A percentile compares a stretch with the other conserved stretches of the same genome.
phyloP scores from a whole-genome alignment of 225 moss, liverwort and hornwort genomes.

The Physcomitrium patens region DNA sequence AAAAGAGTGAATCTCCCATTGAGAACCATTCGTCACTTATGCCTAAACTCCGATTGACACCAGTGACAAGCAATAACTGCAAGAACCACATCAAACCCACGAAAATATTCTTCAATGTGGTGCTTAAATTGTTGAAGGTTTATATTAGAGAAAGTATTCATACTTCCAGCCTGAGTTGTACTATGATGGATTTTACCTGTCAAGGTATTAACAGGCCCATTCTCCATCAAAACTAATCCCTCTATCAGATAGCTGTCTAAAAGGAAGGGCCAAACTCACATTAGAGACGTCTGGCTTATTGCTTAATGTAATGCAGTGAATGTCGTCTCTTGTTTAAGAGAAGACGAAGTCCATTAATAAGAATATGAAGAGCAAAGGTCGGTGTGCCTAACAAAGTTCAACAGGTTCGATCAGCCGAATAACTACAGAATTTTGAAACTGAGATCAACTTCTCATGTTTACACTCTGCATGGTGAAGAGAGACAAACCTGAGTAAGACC shows the following conservation, averaged over 20 bases:
- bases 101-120: not conserved
- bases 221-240: too few species aligned
- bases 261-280: too few species aligned
- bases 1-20: slow-evolving; percentile 90
- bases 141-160: too few species aligned
- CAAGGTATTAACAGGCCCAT: too few species aligned
- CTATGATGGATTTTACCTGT: too few species aligned
- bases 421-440: not conserved
- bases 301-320: too few species aligned
- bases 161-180: too few species aligned
- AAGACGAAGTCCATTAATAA: not conserved
- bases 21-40: slow-evolving; percentile 97
- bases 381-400: not conserved
- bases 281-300: too few species aligned
- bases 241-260: too few species aligned
- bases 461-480: not conserved
- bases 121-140: not conserved
- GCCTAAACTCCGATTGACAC: slow-evolving; percentile 77
- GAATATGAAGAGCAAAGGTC: slow-evolving; percentile 1
- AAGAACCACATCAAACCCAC: slow-evolving; percentile 15
- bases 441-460: not conserved
- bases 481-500: slow-evolving; percentile 83
- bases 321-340: not conserved
- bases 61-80: slow-evolving; percentile 88
- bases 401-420: not conserved